These are phyloP conservation scores for Mallotus japonicus DNA, from an alignment of 441 rosid genomes.

Conservation along the genomic window DNA sequence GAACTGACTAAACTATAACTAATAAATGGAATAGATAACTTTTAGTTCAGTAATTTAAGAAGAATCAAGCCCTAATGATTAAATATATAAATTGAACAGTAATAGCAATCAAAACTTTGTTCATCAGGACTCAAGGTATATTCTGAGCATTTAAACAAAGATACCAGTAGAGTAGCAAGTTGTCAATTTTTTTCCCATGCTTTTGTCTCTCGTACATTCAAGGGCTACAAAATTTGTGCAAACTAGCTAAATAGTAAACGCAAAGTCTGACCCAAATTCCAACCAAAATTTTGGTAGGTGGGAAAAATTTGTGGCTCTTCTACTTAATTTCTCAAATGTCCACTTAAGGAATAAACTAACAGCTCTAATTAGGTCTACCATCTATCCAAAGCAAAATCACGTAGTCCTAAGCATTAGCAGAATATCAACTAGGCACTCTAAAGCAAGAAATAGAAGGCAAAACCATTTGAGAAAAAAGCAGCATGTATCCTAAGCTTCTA, in stretches of 20 bases:
- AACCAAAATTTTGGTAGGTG: neutral
- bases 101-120: no score
- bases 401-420: neutral
- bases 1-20: no score
- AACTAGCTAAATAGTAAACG: neutral
- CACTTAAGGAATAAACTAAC: neutral
- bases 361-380: neutral
- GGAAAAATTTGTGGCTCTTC: neutral
- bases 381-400: neutral
- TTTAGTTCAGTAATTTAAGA: no score
- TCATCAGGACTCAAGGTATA: no score
- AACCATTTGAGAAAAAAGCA: neutral
- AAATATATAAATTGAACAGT: no score
- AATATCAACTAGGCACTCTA: neutral
- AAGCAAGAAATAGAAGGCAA: slow-evolving; percentile 1
- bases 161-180: no score
- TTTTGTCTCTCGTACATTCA: neutral
- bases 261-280: neutral
- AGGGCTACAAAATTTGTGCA: neutral
- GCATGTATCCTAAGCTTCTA: neutral
- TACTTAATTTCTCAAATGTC: neutral
- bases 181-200: no score
- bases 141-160: no score
- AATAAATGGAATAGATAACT: no score
- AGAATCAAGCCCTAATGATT: neutral